These are phyloP conservation scores for Echinochloa phyllopogon DNA, from an alignment of 176 grass and related monocot genomes.

Conservation along the genomic window DNA sequence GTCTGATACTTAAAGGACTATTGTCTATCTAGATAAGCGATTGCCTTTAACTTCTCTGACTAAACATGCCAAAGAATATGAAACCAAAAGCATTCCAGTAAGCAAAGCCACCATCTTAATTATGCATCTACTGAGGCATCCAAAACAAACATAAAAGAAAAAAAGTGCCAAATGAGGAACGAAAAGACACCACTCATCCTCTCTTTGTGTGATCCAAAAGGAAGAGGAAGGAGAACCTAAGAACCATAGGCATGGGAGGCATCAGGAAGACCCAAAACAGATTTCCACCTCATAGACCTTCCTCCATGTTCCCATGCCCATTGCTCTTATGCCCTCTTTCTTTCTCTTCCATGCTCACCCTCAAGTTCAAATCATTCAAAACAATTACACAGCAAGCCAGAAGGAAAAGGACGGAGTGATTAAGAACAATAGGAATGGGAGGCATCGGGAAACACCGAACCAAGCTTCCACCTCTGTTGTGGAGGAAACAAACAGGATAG, in stretches of 20 bases:
- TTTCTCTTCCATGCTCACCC: conserved; percentile 27
- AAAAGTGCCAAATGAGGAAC: conserved; percentile 12
- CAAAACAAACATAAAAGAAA: neutral
- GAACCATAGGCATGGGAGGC: conserved; percentile 37
- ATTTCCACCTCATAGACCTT: neutral
- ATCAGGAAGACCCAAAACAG: conserved; percentile 38
- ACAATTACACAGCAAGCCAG: conserved; percentile 23
- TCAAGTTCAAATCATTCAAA: conserved; percentile 10
- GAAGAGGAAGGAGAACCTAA: conserved; percentile 42
- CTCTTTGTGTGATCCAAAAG: conserved; percentile 9
- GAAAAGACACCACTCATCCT: neutral
- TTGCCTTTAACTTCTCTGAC: neutral
- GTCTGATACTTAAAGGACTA: neutral
- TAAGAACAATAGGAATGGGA: conserved; percentile 54
- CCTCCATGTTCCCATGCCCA: conserved; percentile 44
- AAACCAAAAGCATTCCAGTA: neutral
- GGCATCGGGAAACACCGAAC: conserved; percentile 39
- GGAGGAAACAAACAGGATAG: conserved; percentile 9
- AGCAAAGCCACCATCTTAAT: neutral
- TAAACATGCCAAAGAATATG: conserved; percentile 4
- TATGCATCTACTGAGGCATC: neutral
- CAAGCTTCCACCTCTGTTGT: conserved; percentile 14
- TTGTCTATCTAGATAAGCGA: neutral
- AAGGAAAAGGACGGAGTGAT: conserved; percentile 41
- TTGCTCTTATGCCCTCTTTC: conserved; percentile 36